Conservation (phyloP, 73 alveolate genomes). For the Paramecium pentaurelia region DNA sequence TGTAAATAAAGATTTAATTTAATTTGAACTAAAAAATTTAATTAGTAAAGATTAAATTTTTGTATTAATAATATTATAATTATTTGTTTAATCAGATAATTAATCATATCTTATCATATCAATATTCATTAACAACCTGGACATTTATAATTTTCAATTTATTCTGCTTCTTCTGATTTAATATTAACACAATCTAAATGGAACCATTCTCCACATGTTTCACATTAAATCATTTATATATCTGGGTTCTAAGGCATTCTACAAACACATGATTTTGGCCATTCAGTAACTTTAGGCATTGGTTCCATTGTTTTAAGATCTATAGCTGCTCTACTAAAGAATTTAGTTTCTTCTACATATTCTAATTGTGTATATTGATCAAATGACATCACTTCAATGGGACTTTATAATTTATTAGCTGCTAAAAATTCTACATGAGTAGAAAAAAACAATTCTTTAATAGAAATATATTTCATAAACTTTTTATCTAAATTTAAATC, state of each 20-base stretch:
- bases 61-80: not conserved
- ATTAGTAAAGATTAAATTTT: not conserved
- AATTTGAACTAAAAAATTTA: too few species aligned
- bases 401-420: constrained; percentile 76
- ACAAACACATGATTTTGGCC: constrained; percentile 88
- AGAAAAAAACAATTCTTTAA: constrained; percentile 87
- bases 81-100: not conserved
- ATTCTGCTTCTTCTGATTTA: constrained; percentile 69
- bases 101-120: not conserved
- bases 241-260: constrained; percentile 89
- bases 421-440: constrained; percentile 82
- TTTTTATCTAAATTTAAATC: constrained; percentile 74
- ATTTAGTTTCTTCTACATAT: constrained; percentile 75
- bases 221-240: constrained; percentile 82
- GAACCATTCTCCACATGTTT: constrained; percentile 82
- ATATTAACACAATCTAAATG: constrained; percentile 90
- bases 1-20: too few species aligned
- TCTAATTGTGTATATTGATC: constrained; percentile 80
- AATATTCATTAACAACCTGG: constrained; percentile 21
- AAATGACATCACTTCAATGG: constrained; percentile 76
- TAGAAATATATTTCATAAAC: constrained; percentile 73
- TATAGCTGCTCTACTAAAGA: constrained; percentile 82
- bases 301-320: constrained; percentile 69
- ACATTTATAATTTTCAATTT: constrained; percentile 54
- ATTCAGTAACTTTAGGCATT: constrained; percentile 81